A percentile compares a stretch with the other conserved stretches of the same genome.
phyloP scores from a whole-genome alignment of 176 grass and related monocot genomes.

The Hsuehochloa calcarea region DNA sequence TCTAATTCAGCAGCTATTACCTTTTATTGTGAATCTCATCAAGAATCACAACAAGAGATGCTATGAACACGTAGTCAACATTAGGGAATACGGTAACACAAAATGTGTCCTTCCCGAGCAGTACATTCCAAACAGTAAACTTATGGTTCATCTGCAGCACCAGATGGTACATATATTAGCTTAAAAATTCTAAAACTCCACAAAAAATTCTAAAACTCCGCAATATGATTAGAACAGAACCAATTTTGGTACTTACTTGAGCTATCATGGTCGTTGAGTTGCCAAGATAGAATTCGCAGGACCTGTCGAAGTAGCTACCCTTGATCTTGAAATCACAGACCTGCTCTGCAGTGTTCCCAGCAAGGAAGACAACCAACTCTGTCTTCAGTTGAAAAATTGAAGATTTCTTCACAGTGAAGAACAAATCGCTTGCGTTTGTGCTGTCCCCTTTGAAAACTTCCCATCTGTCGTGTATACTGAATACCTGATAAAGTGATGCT shows the following conservation, averaged over 20 bases:
- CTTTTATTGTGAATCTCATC: conserved; percentile 58
- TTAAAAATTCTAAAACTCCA: background rate
- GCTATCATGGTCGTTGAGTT: conserved; percentile 45
- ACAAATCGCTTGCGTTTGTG: conserved; percentile 30
- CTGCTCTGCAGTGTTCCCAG: conserved; percentile 45
- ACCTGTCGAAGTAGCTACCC: conserved; percentile 61
- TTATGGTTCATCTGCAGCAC: conserved; percentile 56
- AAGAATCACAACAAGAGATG: conserved; percentile 61
- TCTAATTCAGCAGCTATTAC: background rate
- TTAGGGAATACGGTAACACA: conserved; percentile 49
- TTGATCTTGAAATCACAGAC: conserved; percentile 69
- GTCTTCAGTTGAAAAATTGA: conserved; percentile 64
- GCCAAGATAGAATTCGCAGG: conserved; percentile 47
- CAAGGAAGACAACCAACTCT: conserved; percentile 60
- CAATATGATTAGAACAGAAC: background rate
- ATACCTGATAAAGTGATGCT: conserved; percentile 30
- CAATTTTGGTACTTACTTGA: conserved; percentile 37
- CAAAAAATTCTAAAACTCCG: too few species aligned
- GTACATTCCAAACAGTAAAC: conserved; percentile 45
- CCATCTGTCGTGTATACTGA: conserved; percentile 59
- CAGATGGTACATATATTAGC: background rate
- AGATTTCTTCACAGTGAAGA: conserved; percentile 59
- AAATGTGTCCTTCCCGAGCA: conserved; percentile 62
- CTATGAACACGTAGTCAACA: conserved; percentile 60
- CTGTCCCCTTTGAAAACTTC: conserved; percentile 68